Conservation (phyloP, 2,329 filamentous ascomycete species). For the Plenodomus biglobosus region DNA sequence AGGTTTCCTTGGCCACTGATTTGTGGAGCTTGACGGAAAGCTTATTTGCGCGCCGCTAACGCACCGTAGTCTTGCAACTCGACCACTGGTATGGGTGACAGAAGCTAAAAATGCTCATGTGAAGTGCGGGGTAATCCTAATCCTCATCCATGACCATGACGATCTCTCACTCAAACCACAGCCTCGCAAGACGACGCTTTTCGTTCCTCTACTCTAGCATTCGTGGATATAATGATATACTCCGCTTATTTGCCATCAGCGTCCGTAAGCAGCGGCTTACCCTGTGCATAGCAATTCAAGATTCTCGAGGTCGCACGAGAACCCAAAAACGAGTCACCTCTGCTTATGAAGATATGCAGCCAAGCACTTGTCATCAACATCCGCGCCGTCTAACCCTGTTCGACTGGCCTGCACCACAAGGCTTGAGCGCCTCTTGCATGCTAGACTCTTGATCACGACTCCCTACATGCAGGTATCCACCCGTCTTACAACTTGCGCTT, state of each 20-base stretch:
- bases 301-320: slow-evolving; percentile 2
- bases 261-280: too few species aligned
- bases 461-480: slow-evolving; percentile 10
- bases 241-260: too few species aligned
- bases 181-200: too few species aligned
- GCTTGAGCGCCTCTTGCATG: slow-evolving; percentile 12
- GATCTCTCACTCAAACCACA: too few species aligned
- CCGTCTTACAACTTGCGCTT: slow-evolving; percentile 5
- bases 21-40: slow-evolving; percentile 27
- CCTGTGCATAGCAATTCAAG: too few species aligned
- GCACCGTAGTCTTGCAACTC: slow-evolving; percentile 18
- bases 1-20: slow-evolving; percentile 30
- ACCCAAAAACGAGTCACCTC: background rate
- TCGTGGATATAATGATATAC: background rate
- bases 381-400: slow-evolving; percentile 6
- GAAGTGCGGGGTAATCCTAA: slow-evolving; percentile 28
- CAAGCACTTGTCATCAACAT: slow-evolving; percentile 12
- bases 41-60: slow-evolving; percentile 25
- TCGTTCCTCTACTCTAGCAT: too few species aligned
- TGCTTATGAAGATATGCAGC: slow-evolving; percentile 12
- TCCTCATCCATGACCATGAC: too few species aligned
- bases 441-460: slow-evolving; percentile 5
- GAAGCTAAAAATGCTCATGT: slow-evolving; percentile 18
- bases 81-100: slow-evolving; percentile 23
- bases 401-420: slow-evolving; percentile 3